These are phyloP conservation scores for Starmerella roubikii DNA, from an alignment of 805 yeast species.

Conservation along the genomic window DNA sequence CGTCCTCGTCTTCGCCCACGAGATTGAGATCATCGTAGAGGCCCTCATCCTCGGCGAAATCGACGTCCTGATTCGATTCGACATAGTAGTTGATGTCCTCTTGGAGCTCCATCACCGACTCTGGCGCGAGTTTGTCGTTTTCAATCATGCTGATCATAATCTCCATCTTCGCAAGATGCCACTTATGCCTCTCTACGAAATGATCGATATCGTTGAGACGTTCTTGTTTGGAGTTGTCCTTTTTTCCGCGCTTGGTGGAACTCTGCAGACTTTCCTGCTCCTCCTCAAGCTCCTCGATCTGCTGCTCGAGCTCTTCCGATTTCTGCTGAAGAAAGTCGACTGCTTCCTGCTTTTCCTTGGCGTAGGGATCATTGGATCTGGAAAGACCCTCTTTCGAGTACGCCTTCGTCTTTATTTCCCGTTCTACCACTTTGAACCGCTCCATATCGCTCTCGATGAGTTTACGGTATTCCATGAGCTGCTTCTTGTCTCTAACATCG, in stretches of 20 bases:
- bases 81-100: slow-evolving; percentile 90
- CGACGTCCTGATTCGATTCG: slow-evolving; percentile 84
- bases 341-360: slow-evolving; percentile 63
- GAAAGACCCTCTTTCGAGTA: slow-evolving; percentile 83
- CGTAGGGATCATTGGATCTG: slow-evolving; percentile 64
- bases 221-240: slow-evolving; percentile 41
- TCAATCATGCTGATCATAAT: slow-evolving; percentile 61
- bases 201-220: slow-evolving; percentile 51
- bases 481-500: slow-evolving; percentile 80
- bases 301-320: slow-evolving; percentile 70
- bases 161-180: slow-evolving; percentile 70
- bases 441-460: slow-evolving; percentile 69
- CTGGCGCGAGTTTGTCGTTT: slow-evolving; percentile 67
- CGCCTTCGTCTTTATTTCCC: slow-evolving; percentile 84
- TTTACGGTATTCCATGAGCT: slow-evolving; percentile 60
- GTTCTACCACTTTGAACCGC: slow-evolving; percentile 85
- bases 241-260: slow-evolving; percentile 45
- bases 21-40: slow-evolving; percentile 77
- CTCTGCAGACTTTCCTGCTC: slow-evolving; percentile 44
- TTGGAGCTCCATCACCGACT: slow-evolving; percentile 56
- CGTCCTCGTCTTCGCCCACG: slow-evolving; percentile 41
- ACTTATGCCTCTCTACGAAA: slow-evolving; percentile 55
- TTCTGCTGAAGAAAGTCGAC: slow-evolving; percentile 52
- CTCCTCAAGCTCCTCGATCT: slow-evolving; percentile 64
- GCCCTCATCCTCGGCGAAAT: slow-evolving; percentile 86